Percentiles rank a stretch among this genome's conserved stretches.
phyloP scores from a whole-genome alignment of 805 yeast species.

The Candida ovalis region DNA sequence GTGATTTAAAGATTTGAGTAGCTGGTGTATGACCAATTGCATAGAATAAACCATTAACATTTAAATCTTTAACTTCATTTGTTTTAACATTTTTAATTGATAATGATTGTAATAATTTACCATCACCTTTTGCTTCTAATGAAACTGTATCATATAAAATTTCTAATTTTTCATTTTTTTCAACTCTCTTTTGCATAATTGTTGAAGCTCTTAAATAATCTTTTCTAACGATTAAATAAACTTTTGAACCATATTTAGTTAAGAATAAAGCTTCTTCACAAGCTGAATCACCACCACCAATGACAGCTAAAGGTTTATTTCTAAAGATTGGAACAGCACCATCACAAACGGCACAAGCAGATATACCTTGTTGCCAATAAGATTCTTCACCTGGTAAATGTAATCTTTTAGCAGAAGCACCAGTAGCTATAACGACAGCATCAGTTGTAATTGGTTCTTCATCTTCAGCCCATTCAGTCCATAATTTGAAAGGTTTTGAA shows the following conservation, averaged over 20 bases:
- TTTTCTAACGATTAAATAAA: conserved; percentile 87
- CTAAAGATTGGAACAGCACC: conserved; percentile 99
- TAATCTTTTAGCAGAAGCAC: conserved; percentile 97
- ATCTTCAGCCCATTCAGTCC: conserved; percentile 96
- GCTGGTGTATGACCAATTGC: conserved; percentile 99
- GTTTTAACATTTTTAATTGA: conserved; percentile 69
- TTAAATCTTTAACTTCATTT: conserved; percentile 61
- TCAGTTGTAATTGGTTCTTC: conserved; percentile 88
- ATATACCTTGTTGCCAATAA: conserved; percentile 99
- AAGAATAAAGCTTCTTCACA: conserved; percentile 98
- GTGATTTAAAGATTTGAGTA: conserved; percentile 72
- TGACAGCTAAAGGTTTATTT: conserved; percentile 94
- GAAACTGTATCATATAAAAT: conserved; percentile 83
- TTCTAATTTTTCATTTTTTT: conserved; percentile 82
- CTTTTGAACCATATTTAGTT: conserved; percentile 97
- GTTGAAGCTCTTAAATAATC: conserved; percentile 92
- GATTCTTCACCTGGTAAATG: conserved; percentile 92
- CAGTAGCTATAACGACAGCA: conserved; percentile 90
- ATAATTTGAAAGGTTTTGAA: conserved; percentile 86
- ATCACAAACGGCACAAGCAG: conserved; percentile 99
- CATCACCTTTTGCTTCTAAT: conserved; percentile 90
- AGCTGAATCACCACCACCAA: conserved; percentile 99
- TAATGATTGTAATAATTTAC: conserved; percentile 68
- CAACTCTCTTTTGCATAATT: conserved; percentile 94
- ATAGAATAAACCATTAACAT: conserved; percentile 89